Percentiles rank a stretch among this genome's conserved stretches.
phyloP scores from a whole-genome alignment of 305 asterid species.

The Fraxinus albicans region DNA sequence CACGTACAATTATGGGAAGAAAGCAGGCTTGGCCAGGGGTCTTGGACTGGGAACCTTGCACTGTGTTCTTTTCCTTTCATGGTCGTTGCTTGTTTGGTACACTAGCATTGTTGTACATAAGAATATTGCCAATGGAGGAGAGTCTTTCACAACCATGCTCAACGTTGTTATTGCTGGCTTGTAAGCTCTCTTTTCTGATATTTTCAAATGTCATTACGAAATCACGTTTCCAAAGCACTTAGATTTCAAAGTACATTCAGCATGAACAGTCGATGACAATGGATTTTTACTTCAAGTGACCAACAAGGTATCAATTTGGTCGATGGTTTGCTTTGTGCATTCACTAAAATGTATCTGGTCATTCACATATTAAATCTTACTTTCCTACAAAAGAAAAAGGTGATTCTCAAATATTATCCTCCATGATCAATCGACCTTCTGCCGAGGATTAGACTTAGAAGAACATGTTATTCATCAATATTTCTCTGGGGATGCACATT shows the following conservation, averaged over 20 bases:
- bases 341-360: neutral
- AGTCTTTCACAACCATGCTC: constrained; percentile 95
- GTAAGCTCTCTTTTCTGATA: constrained; percentile 39
- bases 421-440: neutral
- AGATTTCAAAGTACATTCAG: neutral
- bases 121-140: constrained; percentile 90
- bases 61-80: constrained; percentile 85
- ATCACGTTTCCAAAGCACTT: neutral
- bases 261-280: neutral
- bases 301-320: neutral
- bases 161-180: constrained; percentile 95
- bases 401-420: neutral
- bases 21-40: constrained; percentile 92
- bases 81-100: constrained; percentile 96
- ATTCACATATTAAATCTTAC: neutral
- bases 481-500: neutral
- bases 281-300: neutral
- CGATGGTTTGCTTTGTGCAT: neutral
- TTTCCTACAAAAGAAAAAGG: neutral
- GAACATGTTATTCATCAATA: neutral
- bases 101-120: constrained; percentile 90
- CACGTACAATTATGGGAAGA: constrained; percentile 76
- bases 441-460: neutral
- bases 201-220: neutral
- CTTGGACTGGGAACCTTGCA: constrained; percentile 89